Evolutionary conservation across 805 yeast species (phyloP), one percentile per base, ranked within the genome.

Genomic region (Zygoascus flipseniorum): DNA sequence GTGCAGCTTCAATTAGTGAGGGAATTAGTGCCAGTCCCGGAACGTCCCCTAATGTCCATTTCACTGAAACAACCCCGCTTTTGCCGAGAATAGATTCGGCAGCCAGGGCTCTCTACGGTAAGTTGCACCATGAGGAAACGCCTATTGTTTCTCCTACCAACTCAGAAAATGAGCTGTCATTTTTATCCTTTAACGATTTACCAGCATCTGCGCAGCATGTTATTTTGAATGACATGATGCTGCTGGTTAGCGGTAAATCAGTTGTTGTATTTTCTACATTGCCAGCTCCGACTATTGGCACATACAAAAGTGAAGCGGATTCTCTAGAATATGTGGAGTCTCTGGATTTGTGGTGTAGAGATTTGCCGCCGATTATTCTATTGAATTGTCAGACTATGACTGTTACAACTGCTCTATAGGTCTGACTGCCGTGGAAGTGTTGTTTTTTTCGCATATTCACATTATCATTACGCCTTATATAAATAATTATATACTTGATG

Each of bases 331-430:
- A 89, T 65, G 80, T 86, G 14, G 81, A 82, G 53, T 83, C 84
- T 60, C 72, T 92, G 50, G 85, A 89, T 47, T 68, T 86, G 5
- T 88, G 97, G 93, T 75, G 92, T 53, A 79, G 81, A 45, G 88
- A 79, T 4, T 70, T 93, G 42, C 97, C 97, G 0, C 97, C 98
- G 0, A 76, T 81, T 1, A 65, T 93, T 65, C 69, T 93, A 56
- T 76, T 93, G 52, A 92, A 93, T 64, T 88, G 97, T 0, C 95
- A 89, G 71, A 85, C 96, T 0, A 89, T 93, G 76, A 93, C 99
- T 0, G 99, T 92, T 1, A 92, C 99, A 0, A 90, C 97, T 5
- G 93, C 96, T 35, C 72, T 92, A 57, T 90, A 71, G 60, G 11
- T 2, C 31, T 42, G 44, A 5, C 16, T 16, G 6, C 28, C 28